Evolutionary conservation across 1,284 basidiomycete genomes (phyloP), one percentile per base, ranked within the genome.

Genomic region (Ceratobasidium sp.): DNA sequence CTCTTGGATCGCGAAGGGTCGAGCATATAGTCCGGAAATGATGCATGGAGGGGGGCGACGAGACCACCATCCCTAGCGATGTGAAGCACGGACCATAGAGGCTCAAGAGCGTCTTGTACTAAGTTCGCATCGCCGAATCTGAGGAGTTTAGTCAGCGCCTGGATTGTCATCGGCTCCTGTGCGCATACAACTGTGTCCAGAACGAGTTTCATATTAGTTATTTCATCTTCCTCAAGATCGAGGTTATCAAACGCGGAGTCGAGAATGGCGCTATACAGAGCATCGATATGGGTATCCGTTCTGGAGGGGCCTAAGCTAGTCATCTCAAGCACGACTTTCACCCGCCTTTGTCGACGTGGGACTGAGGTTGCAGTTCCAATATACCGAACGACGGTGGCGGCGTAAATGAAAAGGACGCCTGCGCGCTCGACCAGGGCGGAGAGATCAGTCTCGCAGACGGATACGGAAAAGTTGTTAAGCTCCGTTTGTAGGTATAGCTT

Each of bases 361-460:
- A n/a, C n/a, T n/a, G n/a, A n/a, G n/a, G n/a, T n/a, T n/a, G n/a
- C n/a, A n/a, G n/a, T n/a, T n/a, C n/a, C n/a, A n/a, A n/a, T n/a
- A 25, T 64, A 52, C 15, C 60, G 60, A 25, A 34, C 32, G n/a
- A 40, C 20, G 5, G 60, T 64, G 31, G 60, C 60, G 3, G 60
- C 60, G 29, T 64, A 64, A 22, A 64, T 64, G 35, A 64, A 64
- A 32, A 64, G 34, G 3, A 31, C 42, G 22, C 60, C 60, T n/a
- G n/a, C n/a, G n/a, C n/a, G n/a, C n/a, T n/a, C n/a, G 10, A 45
- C 49, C n/a, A n/a, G 42, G 8, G 32, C 22, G 7, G 32, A 43
- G 35, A 62, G 58, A 2, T 20, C 32, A 2, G 35, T n/a, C 13
- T 52, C 31, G 6, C 40, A 10, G 15, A 20, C 49, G 43, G 60